Conservation (phyloP, 2,329 filamentous ascomycete species). For the Akanthomyces lecanii region DNA sequence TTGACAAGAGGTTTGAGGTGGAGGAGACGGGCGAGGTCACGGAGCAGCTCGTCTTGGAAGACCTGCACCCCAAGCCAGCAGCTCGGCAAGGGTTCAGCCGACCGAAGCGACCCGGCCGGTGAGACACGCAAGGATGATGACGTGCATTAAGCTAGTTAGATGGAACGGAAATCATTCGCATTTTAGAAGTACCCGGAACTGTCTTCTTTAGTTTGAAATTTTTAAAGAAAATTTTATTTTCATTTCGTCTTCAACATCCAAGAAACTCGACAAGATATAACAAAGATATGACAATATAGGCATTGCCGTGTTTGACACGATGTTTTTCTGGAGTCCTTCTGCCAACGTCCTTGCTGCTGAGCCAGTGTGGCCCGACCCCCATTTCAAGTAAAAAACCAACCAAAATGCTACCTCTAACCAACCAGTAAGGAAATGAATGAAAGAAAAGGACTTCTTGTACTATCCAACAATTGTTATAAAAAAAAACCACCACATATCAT, state of each 20-base stretch:
- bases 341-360: background rate
- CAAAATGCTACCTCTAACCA: conserved; percentile 2
- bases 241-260: background rate
- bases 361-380: background rate
- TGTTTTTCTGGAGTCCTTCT: background rate
- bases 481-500: background rate
- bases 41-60: conserved; percentile 58
- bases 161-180: background rate
- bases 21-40: conserved; percentile 67
- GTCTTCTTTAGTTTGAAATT: background rate
- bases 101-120: conserved; percentile 74
- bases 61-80: conserved; percentile 65
- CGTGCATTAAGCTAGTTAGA: background rate
- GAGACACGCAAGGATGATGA: conserved; percentile 17
- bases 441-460: background rate
- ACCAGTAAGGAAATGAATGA: background rate
- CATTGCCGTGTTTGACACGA: background rate
- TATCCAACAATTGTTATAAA: background rate
- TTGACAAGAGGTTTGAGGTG: conserved; percentile 68
- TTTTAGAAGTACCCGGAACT: background rate
- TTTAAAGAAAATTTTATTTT: background rate
- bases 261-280: background rate
- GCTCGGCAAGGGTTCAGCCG: conserved; percentile 67
- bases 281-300: background rate
- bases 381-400: background rate